These are phyloP conservation scores for Nannochloris sp. DNA, from an alignment of 139 green algal species.

Conservation along the genomic window DNA sequence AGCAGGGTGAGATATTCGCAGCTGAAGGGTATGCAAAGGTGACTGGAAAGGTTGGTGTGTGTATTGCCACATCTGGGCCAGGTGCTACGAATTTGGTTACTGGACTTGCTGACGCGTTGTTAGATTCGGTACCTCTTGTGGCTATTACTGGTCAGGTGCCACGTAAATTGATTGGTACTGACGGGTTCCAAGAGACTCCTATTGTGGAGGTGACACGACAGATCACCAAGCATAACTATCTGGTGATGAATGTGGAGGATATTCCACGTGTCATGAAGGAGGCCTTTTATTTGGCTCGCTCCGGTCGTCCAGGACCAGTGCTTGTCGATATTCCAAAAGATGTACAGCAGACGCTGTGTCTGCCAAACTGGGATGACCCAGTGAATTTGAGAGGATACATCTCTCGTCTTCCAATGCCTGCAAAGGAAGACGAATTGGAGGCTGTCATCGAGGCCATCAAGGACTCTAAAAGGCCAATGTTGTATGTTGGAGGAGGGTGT, in stretches of 20 bases:
- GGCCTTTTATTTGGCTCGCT: constrained; percentile 90
- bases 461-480: constrained; percentile 46
- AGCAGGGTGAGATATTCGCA: constrained; percentile 98
- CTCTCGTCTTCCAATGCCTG: constrained; percentile 59
- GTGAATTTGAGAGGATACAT: constrained; percentile 88
- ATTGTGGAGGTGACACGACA: constrained; percentile 97
- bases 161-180: constrained; percentile 76
- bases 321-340: constrained; percentile 94
- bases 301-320: constrained; percentile 66
- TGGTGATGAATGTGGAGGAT: constrained; percentile 96
- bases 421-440: constrained; percentile 24
- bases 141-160: constrained; percentile 97
- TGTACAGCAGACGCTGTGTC: constrained; percentile 90
- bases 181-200: constrained; percentile 98
- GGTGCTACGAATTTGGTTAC: constrained; percentile 99
- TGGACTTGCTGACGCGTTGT: constrained; percentile 93
- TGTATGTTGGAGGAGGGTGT: constrained; percentile 88
- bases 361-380: constrained; percentile 80
- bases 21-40: constrained; percentile 98
- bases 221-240: constrained; percentile 99
- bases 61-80: constrained; percentile 95
- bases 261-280: constrained; percentile 92
- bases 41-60: constrained; percentile 91
- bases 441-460: constrained; percentile 50
- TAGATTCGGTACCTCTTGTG: constrained; percentile 95